Conservation (phyloP, 176 grass and related monocot species). For the Oryza brachyantha region DNA sequence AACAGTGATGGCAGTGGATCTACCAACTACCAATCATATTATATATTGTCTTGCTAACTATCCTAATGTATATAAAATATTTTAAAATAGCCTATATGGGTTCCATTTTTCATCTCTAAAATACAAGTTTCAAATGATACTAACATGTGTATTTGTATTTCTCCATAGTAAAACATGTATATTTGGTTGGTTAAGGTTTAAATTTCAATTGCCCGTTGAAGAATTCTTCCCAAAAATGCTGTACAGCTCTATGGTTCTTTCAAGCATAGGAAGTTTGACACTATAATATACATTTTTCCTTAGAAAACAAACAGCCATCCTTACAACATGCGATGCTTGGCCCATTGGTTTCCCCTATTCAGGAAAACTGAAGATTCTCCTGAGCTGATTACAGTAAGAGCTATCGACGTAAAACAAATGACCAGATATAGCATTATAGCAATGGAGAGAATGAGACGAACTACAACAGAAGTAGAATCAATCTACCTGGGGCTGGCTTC, state of each 20-base stretch:
- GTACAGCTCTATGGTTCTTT: slow-evolving; percentile 20
- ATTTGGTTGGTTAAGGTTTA: too few relatives aligned
- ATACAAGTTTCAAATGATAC: too few relatives aligned
- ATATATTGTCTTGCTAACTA: too few relatives aligned
- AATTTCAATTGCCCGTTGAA: background rate
- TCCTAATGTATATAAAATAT: too few relatives aligned
- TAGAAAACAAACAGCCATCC: slow-evolving; percentile 24
- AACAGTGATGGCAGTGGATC: too few relatives aligned
- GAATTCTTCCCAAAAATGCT: slow-evolving; percentile 5
- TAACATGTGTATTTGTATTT: too few relatives aligned
- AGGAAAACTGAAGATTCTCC: slow-evolving; percentile 32
- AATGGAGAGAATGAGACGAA: background rate
- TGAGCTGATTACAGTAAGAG: slow-evolving; percentile 30
- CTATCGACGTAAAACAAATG: slow-evolving; percentile 17
- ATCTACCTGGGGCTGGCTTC: slow-evolving; percentile 63
- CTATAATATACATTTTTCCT: slow-evolving; percentile 38
- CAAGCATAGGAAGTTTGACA: slow-evolving; percentile 20
- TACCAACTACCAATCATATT: too few relatives aligned
- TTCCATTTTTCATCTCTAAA: too few relatives aligned
- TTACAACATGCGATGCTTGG: slow-evolving; percentile 29
- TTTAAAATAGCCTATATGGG: too few relatives aligned
- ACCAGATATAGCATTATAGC: slow-evolving; percentile 2
- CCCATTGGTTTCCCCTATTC: background rate
- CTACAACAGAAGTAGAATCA: background rate
- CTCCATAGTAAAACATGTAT: too few relatives aligned